Conservation (phyloP, 495 filamentous ascomycete species). For the Trichoderma gamsii region DNA sequence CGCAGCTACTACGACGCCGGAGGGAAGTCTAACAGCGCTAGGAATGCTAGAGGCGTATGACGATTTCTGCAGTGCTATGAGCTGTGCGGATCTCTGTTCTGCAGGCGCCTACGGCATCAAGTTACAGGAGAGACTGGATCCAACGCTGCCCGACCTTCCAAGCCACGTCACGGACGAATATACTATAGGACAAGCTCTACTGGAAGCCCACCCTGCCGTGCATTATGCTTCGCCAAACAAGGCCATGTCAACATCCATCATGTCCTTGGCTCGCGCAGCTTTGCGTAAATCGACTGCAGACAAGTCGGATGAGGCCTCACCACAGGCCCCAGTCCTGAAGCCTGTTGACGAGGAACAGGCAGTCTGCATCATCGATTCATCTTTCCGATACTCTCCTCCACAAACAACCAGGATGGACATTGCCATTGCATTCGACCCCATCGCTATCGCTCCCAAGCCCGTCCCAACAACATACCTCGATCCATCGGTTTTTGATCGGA, state of each 20-base stretch:
- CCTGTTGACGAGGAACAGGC: conserved; percentile 28
- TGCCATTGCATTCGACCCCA: conserved; percentile 51
- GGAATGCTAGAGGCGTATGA: conserved; percentile 30
- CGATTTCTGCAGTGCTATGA: conserved; percentile 36
- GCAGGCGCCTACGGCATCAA: conserved; percentile 31
- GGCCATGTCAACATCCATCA: conserved; percentile 29
- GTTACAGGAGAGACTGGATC: conserved; percentile 49
- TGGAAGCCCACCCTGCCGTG: conserved; percentile 17
- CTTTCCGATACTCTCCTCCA: conserved; percentile 20
- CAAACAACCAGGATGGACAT: conserved; percentile 37
- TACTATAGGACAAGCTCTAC: neutral
- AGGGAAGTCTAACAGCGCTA: conserved; percentile 13
- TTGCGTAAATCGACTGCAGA: conserved; percentile 22
- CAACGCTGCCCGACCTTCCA: conserved; percentile 52
- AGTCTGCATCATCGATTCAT: conserved; percentile 25
- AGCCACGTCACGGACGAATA: conserved; percentile 16
- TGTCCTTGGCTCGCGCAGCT: conserved; percentile 30
- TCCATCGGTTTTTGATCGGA: conserved; percentile 67
- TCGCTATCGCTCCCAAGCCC: conserved; percentile 41
- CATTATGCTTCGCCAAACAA: conserved; percentile 25
- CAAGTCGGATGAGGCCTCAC: neutral
- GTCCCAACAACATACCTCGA: conserved; percentile 33
- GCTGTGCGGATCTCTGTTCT: conserved; percentile 46
- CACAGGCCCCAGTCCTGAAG: conserved; percentile 15
- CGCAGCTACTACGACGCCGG: conserved; percentile 15